A percentile compares a stretch with the other conserved stretches of the same genome.
These are phyloP conservation scores for Tuctoria greenei DNA, from an alignment of 176 grass and related monocot genomes.

Conservation along the genomic window DNA sequence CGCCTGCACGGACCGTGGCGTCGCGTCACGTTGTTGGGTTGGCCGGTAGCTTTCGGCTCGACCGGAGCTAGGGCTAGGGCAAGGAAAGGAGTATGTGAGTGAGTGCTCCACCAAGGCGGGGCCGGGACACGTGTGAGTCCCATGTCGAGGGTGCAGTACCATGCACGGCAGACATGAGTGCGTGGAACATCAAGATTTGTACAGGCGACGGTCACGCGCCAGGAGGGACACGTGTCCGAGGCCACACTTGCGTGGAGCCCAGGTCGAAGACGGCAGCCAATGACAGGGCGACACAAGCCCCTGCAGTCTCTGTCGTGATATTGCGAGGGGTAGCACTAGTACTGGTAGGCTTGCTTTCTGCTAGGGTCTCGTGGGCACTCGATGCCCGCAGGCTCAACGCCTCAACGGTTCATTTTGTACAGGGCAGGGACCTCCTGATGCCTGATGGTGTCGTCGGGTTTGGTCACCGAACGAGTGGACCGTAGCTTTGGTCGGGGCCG, in stretches of 20 bases:
- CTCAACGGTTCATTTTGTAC: no score
- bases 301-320: no score
- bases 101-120: background rate
- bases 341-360: background rate
- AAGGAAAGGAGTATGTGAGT: no score
- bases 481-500: background rate
- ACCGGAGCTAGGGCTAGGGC: background rate
- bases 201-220: background rate
- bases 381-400: background rate
- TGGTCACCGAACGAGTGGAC: background rate
- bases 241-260: constrained; percentile 7
- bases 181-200: background rate
- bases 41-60: background rate
- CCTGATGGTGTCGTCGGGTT: background rate
- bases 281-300: no score
- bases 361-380: background rate
- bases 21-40: background rate
- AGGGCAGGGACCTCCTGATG: background rate
- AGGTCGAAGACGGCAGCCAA: background rate
- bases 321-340: no score
- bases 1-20: background rate
- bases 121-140: background rate
- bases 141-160: no score
- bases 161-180: no score
- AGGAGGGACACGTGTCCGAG: background rate